phyloP scores from a whole-genome alignment of 768 basidiomycete genomes.

The Agrocybe praecox region DNA sequence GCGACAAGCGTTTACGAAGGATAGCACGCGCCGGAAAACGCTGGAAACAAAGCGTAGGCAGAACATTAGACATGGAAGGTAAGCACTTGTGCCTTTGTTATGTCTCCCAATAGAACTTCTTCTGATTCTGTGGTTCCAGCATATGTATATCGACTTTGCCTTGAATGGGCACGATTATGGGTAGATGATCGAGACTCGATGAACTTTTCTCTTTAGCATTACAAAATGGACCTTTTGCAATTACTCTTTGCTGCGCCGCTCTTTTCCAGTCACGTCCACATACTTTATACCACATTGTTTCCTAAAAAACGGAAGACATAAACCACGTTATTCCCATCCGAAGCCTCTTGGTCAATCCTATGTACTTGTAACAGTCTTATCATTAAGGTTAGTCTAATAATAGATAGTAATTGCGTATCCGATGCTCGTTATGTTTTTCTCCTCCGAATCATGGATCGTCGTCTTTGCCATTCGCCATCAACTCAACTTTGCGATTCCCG shows the following conservation, averaged over 20 bases:
- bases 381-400: too few relatives aligned
- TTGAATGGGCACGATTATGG: constrained; percentile 88
- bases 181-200: constrained; percentile 83
- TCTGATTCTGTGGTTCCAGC: constrained; percentile 39
- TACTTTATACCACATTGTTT: not conserved
- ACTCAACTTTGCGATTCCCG: too few relatives aligned
- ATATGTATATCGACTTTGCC: constrained; percentile 83
- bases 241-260: not conserved
- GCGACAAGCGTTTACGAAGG: constrained; percentile 71
- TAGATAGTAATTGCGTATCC: too few relatives aligned
- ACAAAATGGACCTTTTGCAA: not conserved
- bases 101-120: not conserved
- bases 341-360: not conserved
- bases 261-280: not conserved
- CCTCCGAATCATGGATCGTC: too few relatives aligned
- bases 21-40: constrained; percentile 92
- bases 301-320: too few relatives aligned
- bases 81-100: constrained; percentile 24
- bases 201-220: constrained; percentile 32
- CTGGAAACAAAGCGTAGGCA: constrained; percentile 85
- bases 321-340: not conserved
- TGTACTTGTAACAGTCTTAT: not conserved
- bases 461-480: too few relatives aligned
- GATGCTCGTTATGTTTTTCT: not conserved
- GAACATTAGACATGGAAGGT: constrained; percentile 94